Evolutionary conservation across 2,329 filamentous ascomycete genomes (phyloP), one percentile per base, ranked within the genome.

Genomic region (Tolypocladium paradoxum): DNA sequence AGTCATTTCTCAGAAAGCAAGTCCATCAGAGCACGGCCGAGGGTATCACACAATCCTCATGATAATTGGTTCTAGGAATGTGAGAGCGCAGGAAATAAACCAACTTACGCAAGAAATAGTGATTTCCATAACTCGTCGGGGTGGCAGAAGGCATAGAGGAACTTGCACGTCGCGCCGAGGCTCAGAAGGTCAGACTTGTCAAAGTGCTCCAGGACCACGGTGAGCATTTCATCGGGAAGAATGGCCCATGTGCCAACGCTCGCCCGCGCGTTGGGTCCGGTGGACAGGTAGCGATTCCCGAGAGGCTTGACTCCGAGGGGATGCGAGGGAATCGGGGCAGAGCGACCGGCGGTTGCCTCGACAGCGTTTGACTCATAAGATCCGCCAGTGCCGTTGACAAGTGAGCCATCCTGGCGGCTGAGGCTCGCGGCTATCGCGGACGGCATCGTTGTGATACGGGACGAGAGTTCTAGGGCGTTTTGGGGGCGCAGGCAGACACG

Each of bases 91-190:
- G 35, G 48, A 43, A 20, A n/a, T 49, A 45, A 47, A 48, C 34
- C 52, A 43, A 83, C 89, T 82, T 83, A 96, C 90, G 83, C 80
- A 58, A 95, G 77, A 62, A 92, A 95, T 22, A 96, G 69, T 20
- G 83, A 70, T 69, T 93, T 91, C 92, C 92, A 97, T 36, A 96
- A 68, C 62, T 97, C 92, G 58, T 96, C 92, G 48, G 82, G 82
- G 49, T 85, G 77, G 52, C 85, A 87, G 65, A 92, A 95, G 1
- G 90, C 91, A 74, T 90, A 92, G 18, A 97, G 72, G 51, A 88
- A 90, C 66, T 84, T 89, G 74, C 91, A 96, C 6, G 90, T 87
- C 53, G 80, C 79, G 9, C 90, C 89, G 43, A 97, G 72, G 8
- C 70, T 71, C 53, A 84, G 69, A 51, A 97, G 72, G 51, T 76